These are phyloP conservation scores for Penicillium odoratum DNA, from an alignment of 495 filamentous ascomycete genomes.

Conservation along the genomic window DNA sequence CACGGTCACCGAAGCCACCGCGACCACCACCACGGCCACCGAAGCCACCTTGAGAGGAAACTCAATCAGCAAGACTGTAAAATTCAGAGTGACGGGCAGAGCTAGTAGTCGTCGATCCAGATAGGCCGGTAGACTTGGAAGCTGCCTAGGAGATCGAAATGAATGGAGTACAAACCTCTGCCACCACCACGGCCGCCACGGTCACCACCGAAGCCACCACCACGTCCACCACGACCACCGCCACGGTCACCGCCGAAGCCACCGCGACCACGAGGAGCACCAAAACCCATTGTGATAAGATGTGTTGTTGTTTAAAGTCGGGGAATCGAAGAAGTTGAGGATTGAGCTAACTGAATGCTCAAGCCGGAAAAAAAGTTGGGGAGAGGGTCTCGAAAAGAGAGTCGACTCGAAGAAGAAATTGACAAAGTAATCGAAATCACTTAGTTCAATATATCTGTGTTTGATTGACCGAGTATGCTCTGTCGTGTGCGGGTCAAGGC, in stretches of 20 bases:
- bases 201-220: conserved; percentile 27
- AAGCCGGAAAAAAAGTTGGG: conserved; percentile 19
- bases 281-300: conserved; percentile 41
- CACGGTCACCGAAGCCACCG: conserved; percentile 14
- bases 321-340: conserved; percentile 14
- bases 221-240: conserved; percentile 30
- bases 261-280: conserved; percentile 31
- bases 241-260: conserved; percentile 49
- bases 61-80: conserved; percentile 9
- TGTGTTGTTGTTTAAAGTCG: conserved; percentile 18
- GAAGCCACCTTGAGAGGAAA: conserved; percentile 11
- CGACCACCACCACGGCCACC: conserved; percentile 28
- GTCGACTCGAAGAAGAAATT: conserved; percentile 17
- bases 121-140: neutral
- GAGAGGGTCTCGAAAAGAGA: conserved; percentile 18
- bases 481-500: conserved; percentile 36
- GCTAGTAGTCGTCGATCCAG: neutral
- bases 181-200: conserved; percentile 56
- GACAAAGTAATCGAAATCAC: conserved; percentile 16
- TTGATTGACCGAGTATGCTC: conserved; percentile 27
- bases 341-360: conserved; percentile 32
- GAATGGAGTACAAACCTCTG: conserved; percentile 27
- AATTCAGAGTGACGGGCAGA: neutral
- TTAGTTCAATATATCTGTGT: conserved; percentile 25
- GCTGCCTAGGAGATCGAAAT: conserved; percentile 9